Conservation (phyloP, 2,329 filamentous ascomycete species). For the Cytospora paraplurivora region DNA sequence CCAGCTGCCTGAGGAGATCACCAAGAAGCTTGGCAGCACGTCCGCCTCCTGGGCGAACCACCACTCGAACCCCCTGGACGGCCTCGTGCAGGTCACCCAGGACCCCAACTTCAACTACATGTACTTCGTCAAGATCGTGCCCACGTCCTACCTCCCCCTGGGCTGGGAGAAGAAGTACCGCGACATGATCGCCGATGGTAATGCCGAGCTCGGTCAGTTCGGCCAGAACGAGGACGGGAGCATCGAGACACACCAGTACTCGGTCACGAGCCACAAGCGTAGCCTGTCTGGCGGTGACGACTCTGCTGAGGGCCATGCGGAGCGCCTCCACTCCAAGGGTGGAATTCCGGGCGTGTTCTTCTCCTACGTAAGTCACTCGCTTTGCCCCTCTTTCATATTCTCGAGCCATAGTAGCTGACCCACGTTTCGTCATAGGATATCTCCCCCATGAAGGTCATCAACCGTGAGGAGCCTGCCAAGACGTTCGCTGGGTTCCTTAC, state of each 20-base stretch:
- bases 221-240: constrained; percentile 72
- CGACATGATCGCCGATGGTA: constrained; percentile 48
- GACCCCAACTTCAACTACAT: constrained; percentile 94
- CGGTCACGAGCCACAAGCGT: constrained; percentile 93
- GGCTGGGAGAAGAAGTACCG: constrained; percentile 72
- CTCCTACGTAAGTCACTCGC: constrained; percentile 73
- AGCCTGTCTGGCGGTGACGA: constrained; percentile 84
- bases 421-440: constrained; percentile 68
- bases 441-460: constrained; percentile 99
- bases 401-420: constrained; percentile 32
- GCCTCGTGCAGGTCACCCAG: constrained; percentile 71
- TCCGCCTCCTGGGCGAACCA: constrained; percentile 77
- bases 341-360: constrained; percentile 99
- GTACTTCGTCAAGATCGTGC: constrained; percentile 99
- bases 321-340: constrained; percentile 83
- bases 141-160: constrained; percentile 89
- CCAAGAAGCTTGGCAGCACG: constrained; percentile 59
- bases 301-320: constrained; percentile 83
- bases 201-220: constrained; percentile 67
- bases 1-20: constrained; percentile 75
- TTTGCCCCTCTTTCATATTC: constrained; percentile 3
- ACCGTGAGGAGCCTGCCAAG: constrained; percentile 87
- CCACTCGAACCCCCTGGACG: constrained; percentile 89
- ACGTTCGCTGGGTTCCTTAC: constrained; percentile 90
- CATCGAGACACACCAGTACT: constrained; percentile 97